Conservation (phyloP, 2,329 filamentous ascomycete species). For the Verticillium nubilum region DNA sequence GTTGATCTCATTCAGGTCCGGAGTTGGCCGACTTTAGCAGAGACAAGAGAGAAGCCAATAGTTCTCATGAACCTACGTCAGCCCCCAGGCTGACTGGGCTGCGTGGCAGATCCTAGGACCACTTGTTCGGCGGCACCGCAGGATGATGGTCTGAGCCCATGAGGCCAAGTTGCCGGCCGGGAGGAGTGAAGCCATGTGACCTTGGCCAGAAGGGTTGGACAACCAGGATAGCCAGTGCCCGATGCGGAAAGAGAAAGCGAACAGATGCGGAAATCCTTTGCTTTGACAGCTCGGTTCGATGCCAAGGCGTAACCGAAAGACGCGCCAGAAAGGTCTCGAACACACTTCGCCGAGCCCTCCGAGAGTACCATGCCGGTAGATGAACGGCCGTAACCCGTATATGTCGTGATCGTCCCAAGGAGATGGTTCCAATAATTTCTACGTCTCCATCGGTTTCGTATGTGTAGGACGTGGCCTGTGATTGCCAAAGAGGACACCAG, state of each 20-base stretch:
- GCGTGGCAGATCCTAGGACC: slow-evolving; percentile 20
- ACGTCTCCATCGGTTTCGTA: not conserved
- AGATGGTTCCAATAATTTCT: not conserved
- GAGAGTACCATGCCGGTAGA: slow-evolving; percentile 7
- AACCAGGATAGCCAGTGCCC: not conserved
- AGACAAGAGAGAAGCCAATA: slow-evolving; percentile 11
- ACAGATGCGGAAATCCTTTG: slow-evolving; percentile 7
- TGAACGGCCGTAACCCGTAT: slow-evolving; percentile 4
- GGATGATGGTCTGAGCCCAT: slow-evolving; percentile 8
- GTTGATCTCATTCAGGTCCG: not conserved
- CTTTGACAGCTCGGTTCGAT: slow-evolving; percentile 20
- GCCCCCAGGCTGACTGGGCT: slow-evolving; percentile 9
- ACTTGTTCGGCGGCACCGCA: not conserved
- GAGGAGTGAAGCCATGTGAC: not conserved
- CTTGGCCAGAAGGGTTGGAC: not conserved
- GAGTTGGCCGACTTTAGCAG: slow-evolving; percentile 14
- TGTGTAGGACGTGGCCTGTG: not conserved
- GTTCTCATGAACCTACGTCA: not conserved
- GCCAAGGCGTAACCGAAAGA: not conserved
- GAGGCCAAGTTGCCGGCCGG: not conserved
- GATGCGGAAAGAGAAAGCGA: slow-evolving; percentile 13
- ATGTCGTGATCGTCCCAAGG: slow-evolving; percentile 11
- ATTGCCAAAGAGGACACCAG: not conserved
- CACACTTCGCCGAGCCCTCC: not conserved
- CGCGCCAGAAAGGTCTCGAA: not conserved